phyloP scores from a whole-genome alignment of 768 basidiomycete genomes.

The Lactarius tabidus region DNA sequence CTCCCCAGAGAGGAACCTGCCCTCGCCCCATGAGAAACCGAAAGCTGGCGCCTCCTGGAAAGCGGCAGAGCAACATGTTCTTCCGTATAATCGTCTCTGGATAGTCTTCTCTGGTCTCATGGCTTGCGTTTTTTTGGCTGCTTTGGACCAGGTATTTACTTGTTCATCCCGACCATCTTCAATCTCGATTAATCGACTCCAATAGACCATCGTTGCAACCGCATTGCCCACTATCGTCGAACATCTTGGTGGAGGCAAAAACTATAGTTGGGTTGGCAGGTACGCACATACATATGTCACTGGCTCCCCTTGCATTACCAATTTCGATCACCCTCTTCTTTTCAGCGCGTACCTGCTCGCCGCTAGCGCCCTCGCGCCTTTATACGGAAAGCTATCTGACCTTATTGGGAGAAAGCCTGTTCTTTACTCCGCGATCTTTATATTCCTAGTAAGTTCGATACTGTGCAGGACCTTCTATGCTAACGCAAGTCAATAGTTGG shows the following conservation, averaged over 20 bases:
- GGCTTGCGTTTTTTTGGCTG: constrained; percentile 43
- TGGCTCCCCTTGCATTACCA: not conserved
- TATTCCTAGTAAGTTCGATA: constrained; percentile 55
- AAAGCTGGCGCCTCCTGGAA: constrained; percentile 39
- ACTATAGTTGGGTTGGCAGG: constrained; percentile 51
- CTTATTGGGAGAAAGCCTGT: constrained; percentile 64
- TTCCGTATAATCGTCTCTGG: constrained; percentile 41
- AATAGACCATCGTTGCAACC: constrained; percentile 45
- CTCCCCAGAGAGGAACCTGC: not conserved
- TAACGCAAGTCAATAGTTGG: constrained; percentile 43
- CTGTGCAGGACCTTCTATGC: not conserved
- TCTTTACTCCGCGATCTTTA: constrained; percentile 56
- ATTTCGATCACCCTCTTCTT: not conserved
- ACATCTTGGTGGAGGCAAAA: constrained; percentile 41
- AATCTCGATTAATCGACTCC: not conserved
- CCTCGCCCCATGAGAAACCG: not conserved
- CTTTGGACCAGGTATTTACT: constrained; percentile 42
- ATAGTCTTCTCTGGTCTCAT: constrained; percentile 45
- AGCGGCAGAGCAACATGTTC: constrained; percentile 37
- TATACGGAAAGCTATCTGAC: constrained; percentile 78
- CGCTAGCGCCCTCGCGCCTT: constrained; percentile 59
- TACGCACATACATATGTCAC: constrained; percentile 25
- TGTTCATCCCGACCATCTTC: not conserved
- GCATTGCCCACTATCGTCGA: constrained; percentile 49
- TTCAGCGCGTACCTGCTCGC: constrained; percentile 70